Evolutionary conservation across 2,329 filamentous ascomycete species (phyloP), one percentile per base, ranked within the genome.

Genomic region (Nothomitra cinnamomea): DNA sequence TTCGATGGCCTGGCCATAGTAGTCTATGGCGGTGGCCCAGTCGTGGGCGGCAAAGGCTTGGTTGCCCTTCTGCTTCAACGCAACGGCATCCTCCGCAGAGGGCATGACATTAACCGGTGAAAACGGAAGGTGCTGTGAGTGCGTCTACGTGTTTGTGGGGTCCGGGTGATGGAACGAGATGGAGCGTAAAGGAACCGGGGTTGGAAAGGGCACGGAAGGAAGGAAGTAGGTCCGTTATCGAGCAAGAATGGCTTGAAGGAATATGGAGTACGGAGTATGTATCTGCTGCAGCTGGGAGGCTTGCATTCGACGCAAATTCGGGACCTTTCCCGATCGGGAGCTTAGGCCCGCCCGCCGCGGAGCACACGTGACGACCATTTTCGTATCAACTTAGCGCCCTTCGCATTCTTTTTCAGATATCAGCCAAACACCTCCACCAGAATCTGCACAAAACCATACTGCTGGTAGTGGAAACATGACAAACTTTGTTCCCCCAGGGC

Each of bases 11-110:
- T 94, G 78, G 54, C 80, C 80, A 69, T 98, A 98, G 60, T 82
- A 80, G 1, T 89, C 82, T 58, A 95, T 76, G 6, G 92, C 92
- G 2, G 76, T 72, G 10, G 77, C 78, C 85, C 86, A 98, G 72
- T 96, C 85, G 63, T 95, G 87, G 32, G 80, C 74, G 54, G 82
- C 80, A 70, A 96, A 96, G 53, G 88, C 88, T 64, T 89, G 85
- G 70, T 98, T 98, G 66, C 92, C 92, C 69, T 94, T 78, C 68
- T 94, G 84, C 73, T 98, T 98, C 61, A 94, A 74, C 64, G 83
- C 84, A 60, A 81, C 77, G 52, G 90, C 90, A 66, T 85, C 81
- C 62, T 70, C 68, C 52, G 68, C 57, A 52, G 68, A 66, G 58
- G 60, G 64, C 58, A 67, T 67, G 67, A 28, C 25, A 17, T 22